phyloP scores from a whole-genome alignment of 73 alveolate genomes.

The Paramecium sexaurelia region DNA sequence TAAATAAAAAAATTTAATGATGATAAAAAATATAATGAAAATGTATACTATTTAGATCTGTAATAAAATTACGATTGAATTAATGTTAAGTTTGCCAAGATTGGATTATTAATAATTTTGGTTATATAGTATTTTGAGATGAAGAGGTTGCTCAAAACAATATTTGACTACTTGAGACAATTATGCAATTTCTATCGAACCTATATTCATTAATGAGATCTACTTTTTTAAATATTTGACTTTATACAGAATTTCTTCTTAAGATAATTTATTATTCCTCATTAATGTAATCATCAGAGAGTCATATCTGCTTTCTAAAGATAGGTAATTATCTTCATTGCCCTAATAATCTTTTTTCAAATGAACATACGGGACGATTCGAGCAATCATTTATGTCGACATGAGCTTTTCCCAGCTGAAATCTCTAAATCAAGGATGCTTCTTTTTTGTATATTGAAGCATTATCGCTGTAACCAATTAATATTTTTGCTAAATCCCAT shows the following conservation, averaged over 20 bases:
- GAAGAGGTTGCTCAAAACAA: constrained; percentile 2
- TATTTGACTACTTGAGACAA: background rate
- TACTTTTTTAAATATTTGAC: background rate
- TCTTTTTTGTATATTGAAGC: constrained; percentile 90
- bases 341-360: constrained; percentile 26
- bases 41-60: too few relatives aligned
- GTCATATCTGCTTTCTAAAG: constrained; percentile 74
- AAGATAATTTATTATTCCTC: constrained; percentile 65
- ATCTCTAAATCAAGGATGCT: constrained; percentile 92
- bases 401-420: constrained; percentile 85
- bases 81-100: background rate
- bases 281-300: constrained; percentile 74
- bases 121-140: background rate
- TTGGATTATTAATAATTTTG: background rate
- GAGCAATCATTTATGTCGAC: constrained; percentile 76
- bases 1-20: background rate
- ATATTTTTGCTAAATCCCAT: too few relatives aligned
- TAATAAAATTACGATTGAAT: too few relatives aligned
- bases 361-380: constrained; percentile 76
- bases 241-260: constrained; percentile 74
- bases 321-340: constrained; percentile 75
- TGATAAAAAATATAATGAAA: background rate
- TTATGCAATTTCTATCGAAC: constrained; percentile 39
- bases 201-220: constrained; percentile 75
- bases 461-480: too few relatives aligned